Conservation (phyloP, 805 yeast species). For the Wickerhamiella nectarea region DNA sequence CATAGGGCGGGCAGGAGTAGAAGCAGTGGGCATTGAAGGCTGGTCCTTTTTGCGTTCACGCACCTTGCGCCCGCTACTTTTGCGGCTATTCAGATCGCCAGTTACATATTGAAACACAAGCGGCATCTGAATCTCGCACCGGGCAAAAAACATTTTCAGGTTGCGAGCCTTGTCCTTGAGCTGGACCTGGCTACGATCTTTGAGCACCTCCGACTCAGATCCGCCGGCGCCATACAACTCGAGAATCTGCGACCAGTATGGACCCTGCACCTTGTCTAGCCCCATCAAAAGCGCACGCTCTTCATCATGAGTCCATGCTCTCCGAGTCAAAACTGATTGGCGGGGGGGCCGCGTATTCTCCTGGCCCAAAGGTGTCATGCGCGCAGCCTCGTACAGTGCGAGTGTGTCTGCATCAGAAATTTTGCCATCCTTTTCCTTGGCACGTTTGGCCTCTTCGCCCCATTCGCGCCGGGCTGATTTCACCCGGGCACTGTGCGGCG, state of each 20-base stretch:
- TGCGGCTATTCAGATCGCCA: constrained; percentile 40
- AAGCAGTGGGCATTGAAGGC: background rate
- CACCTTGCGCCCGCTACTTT: constrained; percentile 14
- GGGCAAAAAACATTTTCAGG: constrained; percentile 78
- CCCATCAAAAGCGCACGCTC: constrained; percentile 76
- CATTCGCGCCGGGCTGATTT: constrained; percentile 9
- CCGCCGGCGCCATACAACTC: constrained; percentile 95
- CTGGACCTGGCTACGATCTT: constrained; percentile 81
- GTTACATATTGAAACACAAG: constrained; percentile 70
- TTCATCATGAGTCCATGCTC: constrained; percentile 82
- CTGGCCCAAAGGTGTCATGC: constrained; percentile 17
- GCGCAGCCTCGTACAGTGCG: constrained; percentile 22
- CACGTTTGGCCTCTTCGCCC: constrained; percentile 12
- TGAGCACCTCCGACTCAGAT: constrained; percentile 62
- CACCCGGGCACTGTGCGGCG: background rate
- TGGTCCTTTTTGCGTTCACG: background rate
- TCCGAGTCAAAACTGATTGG: constrained; percentile 28
- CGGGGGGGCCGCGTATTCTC: constrained; percentile 17
- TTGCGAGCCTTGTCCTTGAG: constrained; percentile 93
- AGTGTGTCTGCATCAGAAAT: constrained; percentile 16
- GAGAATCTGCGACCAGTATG: constrained; percentile 84
- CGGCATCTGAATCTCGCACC: constrained; percentile 65
- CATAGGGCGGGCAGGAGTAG: background rate
- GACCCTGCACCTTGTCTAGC: constrained; percentile 61
- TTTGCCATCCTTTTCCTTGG: constrained; percentile 9